These are phyloP conservation scores for Malania oleifera DNA, from an alignment of 164 flowering plant genomes.

Conservation along the genomic window DNA sequence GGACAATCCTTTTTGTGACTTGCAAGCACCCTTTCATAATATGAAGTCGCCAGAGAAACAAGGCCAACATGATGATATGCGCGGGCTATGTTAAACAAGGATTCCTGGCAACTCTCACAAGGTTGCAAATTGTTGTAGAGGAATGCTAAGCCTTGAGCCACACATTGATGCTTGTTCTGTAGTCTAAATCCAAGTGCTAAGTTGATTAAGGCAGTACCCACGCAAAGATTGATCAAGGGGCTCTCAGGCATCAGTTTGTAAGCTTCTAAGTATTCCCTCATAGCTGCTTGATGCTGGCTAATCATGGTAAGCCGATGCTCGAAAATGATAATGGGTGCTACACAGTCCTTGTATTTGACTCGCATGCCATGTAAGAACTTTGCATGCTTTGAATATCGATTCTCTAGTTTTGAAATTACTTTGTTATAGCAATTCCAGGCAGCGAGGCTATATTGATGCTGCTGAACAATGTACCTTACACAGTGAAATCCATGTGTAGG, in stretches of 20 bases:
- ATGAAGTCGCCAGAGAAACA: slow-evolving; percentile 1
- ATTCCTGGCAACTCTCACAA: background rate
- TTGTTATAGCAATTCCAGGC: slow-evolving; percentile 90
- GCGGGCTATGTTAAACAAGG: background rate
- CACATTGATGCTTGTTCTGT: background rate
- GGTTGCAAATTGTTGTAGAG: background rate
- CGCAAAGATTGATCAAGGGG: slow-evolving; percentile 2
- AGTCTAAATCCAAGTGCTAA: background rate
- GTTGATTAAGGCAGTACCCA: slow-evolving; percentile 1
- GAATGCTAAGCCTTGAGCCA: background rate
- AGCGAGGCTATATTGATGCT: slow-evolving; percentile 68
- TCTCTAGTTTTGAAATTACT: slow-evolving; percentile 54
- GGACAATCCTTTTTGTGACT: background rate
- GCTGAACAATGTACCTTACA: slow-evolving; percentile 50
- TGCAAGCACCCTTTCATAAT: slow-evolving; percentile 4
- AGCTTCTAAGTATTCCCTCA: background rate
- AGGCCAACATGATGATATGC: slow-evolving; percentile 2
- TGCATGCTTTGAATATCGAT: no score
- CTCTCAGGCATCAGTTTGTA: slow-evolving; percentile 3
- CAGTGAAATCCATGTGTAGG: slow-evolving; percentile 57
- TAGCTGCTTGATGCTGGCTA: slow-evolving; percentile 6
- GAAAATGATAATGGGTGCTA: background rate
- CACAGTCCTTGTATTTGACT: background rate
- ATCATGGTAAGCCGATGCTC: slow-evolving; percentile 5
- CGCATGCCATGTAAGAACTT: background rate